phyloP scores from a whole-genome alignment of 2,329 filamentous ascomycete species.

The Fusarium foetens region DNA sequence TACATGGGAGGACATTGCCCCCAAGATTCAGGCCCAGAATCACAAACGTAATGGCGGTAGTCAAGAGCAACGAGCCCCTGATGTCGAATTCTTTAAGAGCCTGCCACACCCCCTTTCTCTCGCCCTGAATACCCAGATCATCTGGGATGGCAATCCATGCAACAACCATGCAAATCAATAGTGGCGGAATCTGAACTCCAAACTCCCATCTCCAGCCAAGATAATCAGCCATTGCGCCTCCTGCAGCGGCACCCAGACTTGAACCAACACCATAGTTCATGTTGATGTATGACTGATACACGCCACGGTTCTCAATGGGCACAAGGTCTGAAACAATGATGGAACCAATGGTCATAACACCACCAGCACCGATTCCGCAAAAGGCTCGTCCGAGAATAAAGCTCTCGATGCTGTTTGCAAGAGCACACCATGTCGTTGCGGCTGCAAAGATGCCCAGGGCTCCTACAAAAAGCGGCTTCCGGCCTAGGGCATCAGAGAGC shows the following conservation, averaged over 20 bases:
- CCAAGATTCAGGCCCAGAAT: slow-evolving; percentile 70
- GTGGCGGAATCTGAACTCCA: slow-evolving; percentile 66
- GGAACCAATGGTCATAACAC: slow-evolving; percentile 73
- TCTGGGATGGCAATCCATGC: slow-evolving; percentile 60
- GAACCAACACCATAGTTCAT: slow-evolving; percentile 69
- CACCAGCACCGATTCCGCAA: slow-evolving; percentile 79
- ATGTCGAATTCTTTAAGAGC: slow-evolving; percentile 68
- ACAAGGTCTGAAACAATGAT: slow-evolving; percentile 81
- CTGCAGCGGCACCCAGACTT: slow-evolving; percentile 73
- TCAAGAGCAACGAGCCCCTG: slow-evolving; percentile 64
- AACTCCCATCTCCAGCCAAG: slow-evolving; percentile 81
- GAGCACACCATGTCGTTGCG: slow-evolving; percentile 75
- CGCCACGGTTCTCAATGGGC: slow-evolving; percentile 74
- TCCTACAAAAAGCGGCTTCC: slow-evolving; percentile 73
- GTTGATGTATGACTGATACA: slow-evolving; percentile 78
- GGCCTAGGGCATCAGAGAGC: slow-evolving; percentile 77
- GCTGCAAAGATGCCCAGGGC: slow-evolving; percentile 70
- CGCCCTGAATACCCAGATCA: slow-evolving; percentile 61
- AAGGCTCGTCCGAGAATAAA: slow-evolving; percentile 77
- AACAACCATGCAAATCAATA: slow-evolving; percentile 59
- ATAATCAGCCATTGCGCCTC: slow-evolving; percentile 74
- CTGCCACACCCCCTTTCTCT: slow-evolving; percentile 56
- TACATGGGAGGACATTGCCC: slow-evolving; percentile 70
- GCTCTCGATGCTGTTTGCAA: slow-evolving; percentile 73
- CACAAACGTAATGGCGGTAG: slow-evolving; percentile 63